These are phyloP conservation scores for Senna tora DNA, from an alignment of 306 rosid genomes.

Conservation along the genomic window DNA sequence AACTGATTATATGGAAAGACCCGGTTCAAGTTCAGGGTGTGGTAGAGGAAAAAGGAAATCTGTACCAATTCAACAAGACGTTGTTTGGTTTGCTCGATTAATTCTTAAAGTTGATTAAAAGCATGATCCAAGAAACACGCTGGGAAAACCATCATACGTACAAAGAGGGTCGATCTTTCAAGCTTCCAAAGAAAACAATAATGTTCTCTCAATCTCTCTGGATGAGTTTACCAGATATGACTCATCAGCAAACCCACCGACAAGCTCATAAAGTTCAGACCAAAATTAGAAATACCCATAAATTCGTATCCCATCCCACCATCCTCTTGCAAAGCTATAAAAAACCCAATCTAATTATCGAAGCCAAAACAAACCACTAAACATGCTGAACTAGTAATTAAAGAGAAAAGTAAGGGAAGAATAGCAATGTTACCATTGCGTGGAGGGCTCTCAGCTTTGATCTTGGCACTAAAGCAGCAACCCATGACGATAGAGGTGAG, in stretches of 20 bases:
- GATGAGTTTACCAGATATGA: neutral
- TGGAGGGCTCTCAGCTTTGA: constrained; percentile 92
- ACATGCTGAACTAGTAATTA: constrained; percentile 23
- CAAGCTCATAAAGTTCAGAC: constrained; percentile 5
- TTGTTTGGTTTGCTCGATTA: too few relatives aligned
- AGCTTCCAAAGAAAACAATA: neutral
- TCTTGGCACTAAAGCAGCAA: constrained; percentile 73
- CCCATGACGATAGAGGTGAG: constrained; percentile 75
- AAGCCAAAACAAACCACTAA: constrained; percentile 20
- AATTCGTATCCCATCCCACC: neutral
- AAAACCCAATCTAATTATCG: neutral
- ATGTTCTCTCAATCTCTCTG: neutral
- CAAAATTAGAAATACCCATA: constrained; percentile 7
- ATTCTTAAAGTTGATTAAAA: too few relatives aligned
- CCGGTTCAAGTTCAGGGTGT: neutral
- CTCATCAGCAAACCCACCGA: neutral
- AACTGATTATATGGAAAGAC: neutral
- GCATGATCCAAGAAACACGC: constrained; percentile 1
- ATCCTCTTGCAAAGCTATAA: neutral
- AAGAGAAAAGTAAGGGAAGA: constrained; percentile 18
- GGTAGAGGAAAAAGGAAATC: neutral
- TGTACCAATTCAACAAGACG: neutral
- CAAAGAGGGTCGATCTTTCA: constrained; percentile 7
- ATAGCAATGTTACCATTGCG: constrained; percentile 55
- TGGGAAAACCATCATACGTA: neutral